Base-by-base conservation (phyloP, 2,329 filamentous ascomycete genomes). In the Epichloe festucae region DNA sequence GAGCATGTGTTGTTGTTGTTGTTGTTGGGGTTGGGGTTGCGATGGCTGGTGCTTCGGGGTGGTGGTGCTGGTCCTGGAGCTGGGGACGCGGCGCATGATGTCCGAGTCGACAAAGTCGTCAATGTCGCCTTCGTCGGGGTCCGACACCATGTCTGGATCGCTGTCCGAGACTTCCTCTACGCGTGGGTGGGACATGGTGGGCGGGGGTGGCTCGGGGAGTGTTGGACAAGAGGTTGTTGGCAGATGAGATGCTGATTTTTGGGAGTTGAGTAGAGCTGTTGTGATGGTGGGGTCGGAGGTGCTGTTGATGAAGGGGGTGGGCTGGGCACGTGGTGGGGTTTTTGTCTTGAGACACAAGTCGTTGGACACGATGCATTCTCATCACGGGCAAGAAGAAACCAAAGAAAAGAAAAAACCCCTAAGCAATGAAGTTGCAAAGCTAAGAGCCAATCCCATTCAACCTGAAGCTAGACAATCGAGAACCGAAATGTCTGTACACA, bases 101-200 rank as follows among this genome's bases (percentile, higher is more conserved):
- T 81, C 77, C 45, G 69, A 62, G 53, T 80, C 77, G 65, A 66
- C 65, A 58, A 82, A 80, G 68, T 81, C 78, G 63, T 79, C 77
- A 62, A 90, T 86, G 70, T 93, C 86, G 67, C 84, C 85, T 70
- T 95, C 89, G 57, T 89, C 87, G 50, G 91, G 89, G 71, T 97
- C 91, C 14, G 86, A 88, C 35, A 50, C 50, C 23, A 53, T 51
- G 59, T 80, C 82, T 58, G 76, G 75, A 69, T 88, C 85, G 67
- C 78, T 82, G 74, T 94, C 89, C 54, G 84, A 88, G 56, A 96
- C 84, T 70, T 97, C 93, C 77, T 98, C 93, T 68, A 97, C 84
- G 55, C 85, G 84, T 54, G 90, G 82, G 73, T 93, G 84, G 44
- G 88, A 87, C 89, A 94, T 93, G 62, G 54, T 34, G 15, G 35